Percentiles rank a stretch among this genome's conserved stretches.
Conservation (phyloP, 306 rosid species). For the Quercus glauca region DNA sequence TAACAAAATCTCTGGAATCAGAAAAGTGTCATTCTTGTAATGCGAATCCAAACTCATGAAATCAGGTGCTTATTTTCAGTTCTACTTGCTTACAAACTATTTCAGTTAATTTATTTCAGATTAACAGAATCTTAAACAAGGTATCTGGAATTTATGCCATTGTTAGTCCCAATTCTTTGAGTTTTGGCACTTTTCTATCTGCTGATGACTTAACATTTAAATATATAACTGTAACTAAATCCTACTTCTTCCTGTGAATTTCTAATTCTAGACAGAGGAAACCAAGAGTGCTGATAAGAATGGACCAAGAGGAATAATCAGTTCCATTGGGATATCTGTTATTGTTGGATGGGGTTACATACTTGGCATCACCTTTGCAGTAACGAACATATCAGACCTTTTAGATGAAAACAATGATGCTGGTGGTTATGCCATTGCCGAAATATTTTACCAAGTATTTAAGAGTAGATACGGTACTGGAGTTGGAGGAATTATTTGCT, state of each 20-base stretch:
- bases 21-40: neutral
- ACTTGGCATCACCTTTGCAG: slow-evolving; percentile 86
- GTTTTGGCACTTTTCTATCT: slow-evolving; percentile 9
- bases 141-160: neutral
- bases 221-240: slow-evolving; percentile 22
- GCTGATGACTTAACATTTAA: slow-evolving; percentile 12
- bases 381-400: slow-evolving; percentile 65
- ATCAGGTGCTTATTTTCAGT: neutral
- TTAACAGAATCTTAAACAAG: neutral
- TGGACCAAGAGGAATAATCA: slow-evolving; percentile 96
- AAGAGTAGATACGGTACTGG: slow-evolving; percentile 87
- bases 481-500: slow-evolving; percentile 89
- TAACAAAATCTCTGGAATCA: neutral
- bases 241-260: slow-evolving; percentile 16
- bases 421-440: slow-evolving; percentile 95
- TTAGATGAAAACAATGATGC: slow-evolving; percentile 77
- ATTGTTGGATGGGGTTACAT: slow-evolving; percentile 90
- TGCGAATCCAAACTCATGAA: neutral
- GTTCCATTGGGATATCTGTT: slow-evolving; percentile 84
- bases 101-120: neutral
- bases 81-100: neutral
- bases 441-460: slow-evolving; percentile 82
- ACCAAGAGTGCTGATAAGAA: slow-evolving; percentile 84
- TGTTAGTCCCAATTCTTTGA: neutral
- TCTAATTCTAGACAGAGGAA: slow-evolving; percentile 78